These are phyloP conservation scores for Trichoderma endophyticum DNA, from an alignment of 2,329 filamentous ascomycete genomes.

Conservation along the genomic window DNA sequence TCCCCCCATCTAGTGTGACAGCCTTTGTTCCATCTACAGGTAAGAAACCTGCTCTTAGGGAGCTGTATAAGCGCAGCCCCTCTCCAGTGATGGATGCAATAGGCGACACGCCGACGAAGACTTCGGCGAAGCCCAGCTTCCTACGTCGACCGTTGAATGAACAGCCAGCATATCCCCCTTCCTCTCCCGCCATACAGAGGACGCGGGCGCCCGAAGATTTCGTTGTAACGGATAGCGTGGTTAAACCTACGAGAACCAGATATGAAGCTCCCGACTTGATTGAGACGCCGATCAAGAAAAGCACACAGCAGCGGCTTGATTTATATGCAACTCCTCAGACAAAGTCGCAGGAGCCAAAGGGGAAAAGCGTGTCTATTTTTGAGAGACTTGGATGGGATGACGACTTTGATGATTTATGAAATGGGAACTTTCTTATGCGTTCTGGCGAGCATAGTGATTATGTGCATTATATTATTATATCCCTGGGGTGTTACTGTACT, in stretches of 20 bases:
- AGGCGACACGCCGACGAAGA: constrained; percentile 32
- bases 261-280: constrained; percentile 27
- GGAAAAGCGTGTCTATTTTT: constrained; percentile 46
- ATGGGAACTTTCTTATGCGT: constrained; percentile 5
- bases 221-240: constrained; percentile 19
- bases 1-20: constrained; percentile 38
- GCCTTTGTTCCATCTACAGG: constrained; percentile 42
- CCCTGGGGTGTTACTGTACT: constrained; percentile 19
- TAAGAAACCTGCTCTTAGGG: constrained; percentile 31
- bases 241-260: constrained; percentile 19
- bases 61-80: constrained; percentile 30
- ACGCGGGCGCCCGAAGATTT: constrained; percentile 22
- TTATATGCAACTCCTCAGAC: constrained; percentile 21
- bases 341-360: constrained; percentile 20
- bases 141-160: constrained; percentile 29
- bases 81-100: constrained; percentile 32
- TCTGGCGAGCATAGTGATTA: constrained; percentile 17
- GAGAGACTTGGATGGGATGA: constrained; percentile 57
- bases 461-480: constrained; percentile 7
- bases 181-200: constrained; percentile 35
- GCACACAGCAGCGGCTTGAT: constrained; percentile 22
- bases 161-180: constrained; percentile 32
- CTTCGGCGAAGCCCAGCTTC: constrained; percentile 28
- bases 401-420: constrained; percentile 48
- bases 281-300: constrained; percentile 41